These are phyloP conservation scores for Tylopilus subfusipes DNA, from an alignment of 768 basidiomycete species.

Conservation along the genomic window DNA sequence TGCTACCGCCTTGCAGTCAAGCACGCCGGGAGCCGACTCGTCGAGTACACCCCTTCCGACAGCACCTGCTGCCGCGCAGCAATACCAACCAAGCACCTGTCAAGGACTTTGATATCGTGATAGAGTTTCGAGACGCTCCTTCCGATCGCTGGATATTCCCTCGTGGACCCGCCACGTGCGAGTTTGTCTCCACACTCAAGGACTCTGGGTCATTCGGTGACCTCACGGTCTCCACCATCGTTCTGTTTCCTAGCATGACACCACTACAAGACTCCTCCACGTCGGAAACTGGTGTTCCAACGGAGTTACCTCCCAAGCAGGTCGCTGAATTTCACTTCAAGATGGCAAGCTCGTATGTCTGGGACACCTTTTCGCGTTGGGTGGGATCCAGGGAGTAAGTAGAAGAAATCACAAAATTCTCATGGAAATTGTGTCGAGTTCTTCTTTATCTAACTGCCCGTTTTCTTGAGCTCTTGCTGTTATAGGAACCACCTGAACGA, in stretches of 20 bases:
- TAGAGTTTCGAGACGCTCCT: conserved; percentile 65
- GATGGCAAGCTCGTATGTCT: conserved; percentile 45
- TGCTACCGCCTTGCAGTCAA: conserved; percentile 8
- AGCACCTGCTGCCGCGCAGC: conserved; percentile 14
- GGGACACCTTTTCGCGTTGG: conserved; percentile 62
- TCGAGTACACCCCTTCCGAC: conserved; percentile 14
- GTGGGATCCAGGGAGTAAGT: conserved; percentile 53
- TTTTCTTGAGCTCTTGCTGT: conserved; percentile 1
- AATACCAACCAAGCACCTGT: conserved; percentile 31
- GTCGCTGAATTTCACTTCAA: conserved; percentile 48
- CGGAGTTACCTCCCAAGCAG: conserved; percentile 22
- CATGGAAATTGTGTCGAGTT: conserved; percentile 40
- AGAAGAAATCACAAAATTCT: conserved; percentile 46
- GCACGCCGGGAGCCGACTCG: conserved; percentile 1
- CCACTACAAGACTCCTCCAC: conserved; percentile 10
- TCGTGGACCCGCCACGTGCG: conserved; percentile 51
- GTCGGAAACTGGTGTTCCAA: conserved; percentile 9
- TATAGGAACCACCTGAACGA: conserved; percentile 43
- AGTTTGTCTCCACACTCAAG: conserved; percentile 31
- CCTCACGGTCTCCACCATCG: conserved; percentile 41
- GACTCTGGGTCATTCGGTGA: conserved; percentile 22
- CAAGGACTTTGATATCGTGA: conserved; percentile 67
- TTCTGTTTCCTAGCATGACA: conserved; percentile 40
- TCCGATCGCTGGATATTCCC: conserved; percentile 69
- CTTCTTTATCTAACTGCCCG: neutral